Conservation (phyloP, 768 basidiomycete species). For the Amanita brunnescens region DNA sequence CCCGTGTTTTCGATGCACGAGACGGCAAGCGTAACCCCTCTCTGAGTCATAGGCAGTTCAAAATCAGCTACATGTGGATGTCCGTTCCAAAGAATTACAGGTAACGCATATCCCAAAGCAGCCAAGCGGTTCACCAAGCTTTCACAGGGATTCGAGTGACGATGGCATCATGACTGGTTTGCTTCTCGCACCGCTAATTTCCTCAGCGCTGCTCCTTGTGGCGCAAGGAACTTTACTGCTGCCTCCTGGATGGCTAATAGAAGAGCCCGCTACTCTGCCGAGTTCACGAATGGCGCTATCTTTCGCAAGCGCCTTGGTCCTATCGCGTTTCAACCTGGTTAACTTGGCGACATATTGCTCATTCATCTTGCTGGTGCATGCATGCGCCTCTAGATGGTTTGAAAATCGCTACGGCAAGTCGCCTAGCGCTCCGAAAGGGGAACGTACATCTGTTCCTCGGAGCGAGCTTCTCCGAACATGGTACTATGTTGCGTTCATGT, state of each 20-base stretch:
- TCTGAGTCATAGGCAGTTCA: conserved; percentile 30
- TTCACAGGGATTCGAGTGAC: conserved; percentile 61
- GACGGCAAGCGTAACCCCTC: conserved; percentile 32
- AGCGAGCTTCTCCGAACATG: conserved; percentile 55
- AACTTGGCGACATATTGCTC: conserved; percentile 78
- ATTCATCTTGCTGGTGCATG: conserved; percentile 70
- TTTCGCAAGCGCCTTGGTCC: conserved; percentile 44
- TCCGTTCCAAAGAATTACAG: conserved; percentile 84
- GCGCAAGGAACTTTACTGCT: conserved; percentile 26
- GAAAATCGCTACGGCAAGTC: conserved; percentile 43
- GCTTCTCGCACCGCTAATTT: conserved; percentile 75
- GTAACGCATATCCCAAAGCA: conserved; percentile 25
- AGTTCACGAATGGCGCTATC: conserved; percentile 32
- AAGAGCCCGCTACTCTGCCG: conserved; percentile 51
- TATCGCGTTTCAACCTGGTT: conserved; percentile 69
- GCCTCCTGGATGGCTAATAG: conserved; percentile 70
- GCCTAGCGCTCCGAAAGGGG: conserved; percentile 44
- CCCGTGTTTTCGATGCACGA: conserved; percentile 28
- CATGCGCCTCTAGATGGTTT: conserved; percentile 67
- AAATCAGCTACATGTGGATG: conserved; percentile 81
- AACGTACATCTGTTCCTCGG: conserved; percentile 69
- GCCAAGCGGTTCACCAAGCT: background rate
- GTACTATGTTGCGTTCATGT: conserved; percentile 59
- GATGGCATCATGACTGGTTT: conserved; percentile 83
- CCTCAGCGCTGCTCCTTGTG: conserved; percentile 56